Evolutionary conservation across 2,329 filamentous ascomycete genomes (phyloP).

Genomic region (Coniochaeta hoffmannii): DNA sequence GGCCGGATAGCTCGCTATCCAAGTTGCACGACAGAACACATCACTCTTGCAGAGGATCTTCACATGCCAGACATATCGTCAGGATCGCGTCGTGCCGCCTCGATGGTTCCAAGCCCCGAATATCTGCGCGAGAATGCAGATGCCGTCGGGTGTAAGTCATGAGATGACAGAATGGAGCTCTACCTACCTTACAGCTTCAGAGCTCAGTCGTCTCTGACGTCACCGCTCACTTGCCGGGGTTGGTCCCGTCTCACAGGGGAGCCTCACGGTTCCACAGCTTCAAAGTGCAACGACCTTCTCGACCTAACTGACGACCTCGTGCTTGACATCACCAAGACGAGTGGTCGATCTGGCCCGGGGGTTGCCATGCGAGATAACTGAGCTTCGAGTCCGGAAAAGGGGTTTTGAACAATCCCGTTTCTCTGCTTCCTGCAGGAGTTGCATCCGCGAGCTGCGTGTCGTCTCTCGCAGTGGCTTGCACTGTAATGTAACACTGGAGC

Average conservation of each 20-base stretch:
- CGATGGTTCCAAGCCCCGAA: neutral
- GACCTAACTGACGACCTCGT: neutral
- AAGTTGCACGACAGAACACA: neutral
- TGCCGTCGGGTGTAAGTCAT: neutral
- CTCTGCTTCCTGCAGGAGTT: neutral
- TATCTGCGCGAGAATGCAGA: neutral
- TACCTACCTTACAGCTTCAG: neutral
- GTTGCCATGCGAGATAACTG: neutral
- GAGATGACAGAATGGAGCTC: neutral
- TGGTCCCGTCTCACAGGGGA: neutral
- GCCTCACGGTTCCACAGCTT: neutral
- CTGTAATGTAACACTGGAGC: neutral
- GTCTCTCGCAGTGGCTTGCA: neutral
- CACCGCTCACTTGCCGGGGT: neutral
- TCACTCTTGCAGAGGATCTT: neutral
- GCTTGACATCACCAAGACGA: neutral
- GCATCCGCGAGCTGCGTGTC: neutral
- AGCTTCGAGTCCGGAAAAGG: neutral
- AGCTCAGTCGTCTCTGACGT: neutral
- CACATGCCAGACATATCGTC: neutral
- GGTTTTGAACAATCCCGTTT: neutral
- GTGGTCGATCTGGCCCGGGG: neutral
- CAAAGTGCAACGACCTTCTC: neutral
- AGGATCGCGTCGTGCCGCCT: neutral
- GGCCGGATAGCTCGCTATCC: neutral